Conservation (phyloP, 768 basidiomycete genomes). For the Scleroderma bovista region DNA sequence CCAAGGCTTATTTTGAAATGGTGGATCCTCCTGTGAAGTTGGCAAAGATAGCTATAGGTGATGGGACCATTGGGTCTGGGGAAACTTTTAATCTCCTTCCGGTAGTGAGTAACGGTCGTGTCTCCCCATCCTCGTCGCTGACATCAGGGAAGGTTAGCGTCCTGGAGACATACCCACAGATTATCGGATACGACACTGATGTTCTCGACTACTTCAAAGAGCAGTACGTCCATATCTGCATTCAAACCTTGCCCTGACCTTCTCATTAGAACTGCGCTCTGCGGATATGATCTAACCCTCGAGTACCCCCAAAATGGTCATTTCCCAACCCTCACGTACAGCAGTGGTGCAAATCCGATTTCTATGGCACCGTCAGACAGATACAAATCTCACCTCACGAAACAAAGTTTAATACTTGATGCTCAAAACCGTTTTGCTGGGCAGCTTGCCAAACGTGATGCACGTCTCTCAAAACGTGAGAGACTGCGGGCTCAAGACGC, state of each 20-base stretch:
- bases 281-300: constrained; percentile 61
- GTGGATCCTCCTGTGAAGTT: constrained; percentile 62
- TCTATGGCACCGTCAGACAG: constrained; percentile 3
- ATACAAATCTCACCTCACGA: constrained; percentile 16
- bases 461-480: constrained; percentile 18
- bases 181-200: constrained; percentile 65
- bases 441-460: constrained; percentile 19
- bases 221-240: constrained; percentile 43
- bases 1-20: constrained; percentile 63
- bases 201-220: constrained; percentile 64
- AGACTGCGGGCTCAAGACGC: constrained; percentile 18
- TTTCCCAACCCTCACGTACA: constrained; percentile 34
- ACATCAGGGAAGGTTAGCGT: constrained; percentile 35
- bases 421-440: constrained; percentile 15
- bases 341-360: constrained; percentile 10
- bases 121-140: neutral
- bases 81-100: constrained; percentile 50
- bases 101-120: constrained; percentile 19
- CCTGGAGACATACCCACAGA: constrained; percentile 68
- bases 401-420: constrained; percentile 16
- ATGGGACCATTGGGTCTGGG: constrained; percentile 52
- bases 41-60: constrained; percentile 65
- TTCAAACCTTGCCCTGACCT: neutral
- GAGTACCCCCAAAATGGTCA: constrained; percentile 59
- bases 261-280: constrained; percentile 46